Evolutionary conservation across 2,329 filamentous ascomycete genomes (phyloP), one percentile per base, ranked within the genome.

Genomic region (Aurifilum marmelostoma): DNA sequence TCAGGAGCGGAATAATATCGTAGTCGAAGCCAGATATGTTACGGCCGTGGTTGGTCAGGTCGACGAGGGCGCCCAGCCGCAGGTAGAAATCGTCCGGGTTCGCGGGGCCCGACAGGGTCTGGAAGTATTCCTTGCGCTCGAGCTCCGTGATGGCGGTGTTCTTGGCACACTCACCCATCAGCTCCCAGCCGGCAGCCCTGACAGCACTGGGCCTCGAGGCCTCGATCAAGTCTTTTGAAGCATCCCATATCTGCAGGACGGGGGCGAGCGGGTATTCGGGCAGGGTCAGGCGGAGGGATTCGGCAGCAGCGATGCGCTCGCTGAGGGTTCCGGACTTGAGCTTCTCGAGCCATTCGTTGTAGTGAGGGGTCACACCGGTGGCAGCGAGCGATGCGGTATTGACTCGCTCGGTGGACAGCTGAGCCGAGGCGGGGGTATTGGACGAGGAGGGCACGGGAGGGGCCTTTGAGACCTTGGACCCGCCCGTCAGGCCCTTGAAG

Each of bases 11-110:
- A 56, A 91, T 83, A 8, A 90, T 82, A 37, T 90, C 87, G 76
- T 91, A 91, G 73, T 91, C 88, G 73, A 92, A 91, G 0, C 89
- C 89, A 8, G 87, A 83, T 11, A 92, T 79, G 71, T 89, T 83
- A 63, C 88, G 88, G 32, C 89, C 89, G 67, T 85, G 81, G 52
- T 84, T 85, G 1, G 88, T 89, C 67, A 92, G 80, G 66, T 89
- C 86, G 39, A 87, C 82, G 27, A 92, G 81, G 21, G 89, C 86
- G 39, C 83, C 83, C n/a, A 92, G 84, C 76, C 91, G 89, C 6
- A 90, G 78, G 75, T 89, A 84, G 72, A 91, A 91, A 75, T 92
- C 89, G 50, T 90, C 87, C 0, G 85, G 81, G 71, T 85, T 83
- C 37, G 84, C 84, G 12, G 83, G 79, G 8, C 83, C 83, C 16